Percentiles rank a stretch among this genome's conserved stretches.
phyloP scores from a whole-genome alignment of 169 alveolate species.

The Plasmodium sp. region DNA sequence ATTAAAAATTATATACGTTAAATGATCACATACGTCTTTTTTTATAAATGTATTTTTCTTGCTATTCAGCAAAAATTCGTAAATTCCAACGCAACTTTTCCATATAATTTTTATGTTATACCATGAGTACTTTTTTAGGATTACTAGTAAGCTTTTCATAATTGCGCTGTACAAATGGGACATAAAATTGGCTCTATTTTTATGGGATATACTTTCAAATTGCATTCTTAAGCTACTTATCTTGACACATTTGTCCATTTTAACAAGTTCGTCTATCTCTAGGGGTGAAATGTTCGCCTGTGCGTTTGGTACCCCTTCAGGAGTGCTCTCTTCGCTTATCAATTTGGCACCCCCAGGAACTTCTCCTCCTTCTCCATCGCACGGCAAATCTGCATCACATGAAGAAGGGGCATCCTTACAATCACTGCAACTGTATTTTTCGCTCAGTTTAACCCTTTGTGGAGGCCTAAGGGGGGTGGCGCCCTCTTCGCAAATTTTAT shows the following conservation, averaged over 20 bases:
- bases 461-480: background rate
- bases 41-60: slow-evolving; percentile 45
- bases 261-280: slow-evolving; percentile 3
- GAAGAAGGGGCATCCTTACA: background rate
- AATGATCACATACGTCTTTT: slow-evolving; percentile 45
- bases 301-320: background rate
- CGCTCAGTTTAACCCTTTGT: background rate
- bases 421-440: background rate
- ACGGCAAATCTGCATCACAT: background rate
- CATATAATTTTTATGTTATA: slow-evolving; percentile 72
- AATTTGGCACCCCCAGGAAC: background rate
- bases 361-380: background rate
- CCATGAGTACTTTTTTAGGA: slow-evolving; percentile 67
- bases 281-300: background rate
- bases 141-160: slow-evolving; percentile 21
- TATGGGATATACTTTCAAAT: background rate
- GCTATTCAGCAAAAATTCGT: slow-evolving; percentile 63
- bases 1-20: slow-evolving; percentile 68
- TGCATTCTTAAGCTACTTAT: slow-evolving; percentile 1
- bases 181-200: slow-evolving; percentile 24
- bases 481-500: background rate
- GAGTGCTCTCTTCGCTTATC: background rate
- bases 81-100: slow-evolving; percentile 60
- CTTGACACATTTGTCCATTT: background rate
- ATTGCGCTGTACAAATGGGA: slow-evolving; percentile 28